These are phyloP conservation scores for Suillus alpinus DNA, from an alignment of 768 basidiomycete species.

Conservation along the genomic window DNA sequence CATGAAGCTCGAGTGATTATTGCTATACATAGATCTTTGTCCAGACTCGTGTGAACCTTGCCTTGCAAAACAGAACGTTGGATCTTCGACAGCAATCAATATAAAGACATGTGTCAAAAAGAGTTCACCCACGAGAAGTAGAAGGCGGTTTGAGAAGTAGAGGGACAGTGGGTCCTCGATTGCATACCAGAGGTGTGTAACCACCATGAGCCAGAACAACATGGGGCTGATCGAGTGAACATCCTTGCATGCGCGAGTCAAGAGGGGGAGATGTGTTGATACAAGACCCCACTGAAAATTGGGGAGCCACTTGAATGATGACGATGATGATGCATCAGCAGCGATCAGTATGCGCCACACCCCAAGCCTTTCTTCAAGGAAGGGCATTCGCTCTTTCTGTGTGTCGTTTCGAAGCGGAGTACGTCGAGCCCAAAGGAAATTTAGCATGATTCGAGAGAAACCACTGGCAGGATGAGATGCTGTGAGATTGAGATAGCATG, in stretches of 20 bases:
- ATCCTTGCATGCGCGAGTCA: conserved; percentile 19
- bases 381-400: neutral
- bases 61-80: conserved; percentile 15
- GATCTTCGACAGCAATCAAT: conserved; percentile 12
- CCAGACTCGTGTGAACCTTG: neutral
- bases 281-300: conserved; percentile 9
- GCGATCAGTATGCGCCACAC: conserved; percentile 23
- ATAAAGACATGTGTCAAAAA: neutral
- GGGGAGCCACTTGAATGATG: conserved; percentile 4
- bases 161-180: conserved; percentile 18
- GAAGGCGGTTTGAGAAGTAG: conserved; percentile 20
- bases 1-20: conserved; percentile 13
- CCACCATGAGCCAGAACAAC: conserved; percentile 11
- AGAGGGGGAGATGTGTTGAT: neutral
- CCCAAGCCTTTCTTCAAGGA: conserved; percentile 16
- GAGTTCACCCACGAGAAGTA: conserved; percentile 17
- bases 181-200: conserved; percentile 17
- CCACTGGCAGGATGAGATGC: neutral
- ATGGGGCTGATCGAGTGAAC: conserved; percentile 21
- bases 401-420: neutral
- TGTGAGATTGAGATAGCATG: neutral
- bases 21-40: conserved; percentile 12
- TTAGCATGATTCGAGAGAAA: neutral
- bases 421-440: neutral
- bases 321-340: conserved; percentile 8